Conservation (phyloP, 208 protist species). For the Novymonas esmeraldas region DNA sequence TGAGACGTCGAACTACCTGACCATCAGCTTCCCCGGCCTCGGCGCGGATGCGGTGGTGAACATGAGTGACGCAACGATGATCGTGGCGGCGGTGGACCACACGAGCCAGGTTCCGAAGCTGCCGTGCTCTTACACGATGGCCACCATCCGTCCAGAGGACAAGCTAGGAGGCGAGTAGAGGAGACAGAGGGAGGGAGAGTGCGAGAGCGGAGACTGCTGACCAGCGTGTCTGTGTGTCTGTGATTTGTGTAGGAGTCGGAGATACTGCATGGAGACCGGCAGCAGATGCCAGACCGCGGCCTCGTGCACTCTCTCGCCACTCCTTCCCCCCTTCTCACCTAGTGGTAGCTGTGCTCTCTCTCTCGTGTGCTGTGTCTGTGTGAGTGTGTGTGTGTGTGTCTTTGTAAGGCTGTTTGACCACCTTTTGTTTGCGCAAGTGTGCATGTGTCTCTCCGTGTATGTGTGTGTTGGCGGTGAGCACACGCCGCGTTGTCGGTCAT, state of each 20-base stretch:
- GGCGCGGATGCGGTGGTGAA: constrained; percentile 16
- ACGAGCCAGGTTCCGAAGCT: constrained; percentile 15
- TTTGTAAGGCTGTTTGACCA: too few relatives aligned
- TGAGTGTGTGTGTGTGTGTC: too few relatives aligned
- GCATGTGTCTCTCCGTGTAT: too few relatives aligned
- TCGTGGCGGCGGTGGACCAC: constrained; percentile 29
- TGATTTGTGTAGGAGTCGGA: too few relatives aligned
- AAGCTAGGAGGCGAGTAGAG: constrained; percentile 24
- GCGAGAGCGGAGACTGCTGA: not conserved
- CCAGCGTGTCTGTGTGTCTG: not conserved
- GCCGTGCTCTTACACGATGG: constrained; percentile 21
- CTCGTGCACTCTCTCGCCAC: too few relatives aligned
- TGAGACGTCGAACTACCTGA: constrained; percentile 24
- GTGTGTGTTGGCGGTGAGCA: not conserved
- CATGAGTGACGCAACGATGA: constrained; percentile 20
- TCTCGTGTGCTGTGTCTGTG: too few relatives aligned
- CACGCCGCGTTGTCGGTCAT: constrained; percentile 1
- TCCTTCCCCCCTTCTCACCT: too few relatives aligned
- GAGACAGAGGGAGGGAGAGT: too few relatives aligned
- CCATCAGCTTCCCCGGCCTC: constrained; percentile 25
- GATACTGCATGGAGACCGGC: too few relatives aligned
- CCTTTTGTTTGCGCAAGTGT: too few relatives aligned
- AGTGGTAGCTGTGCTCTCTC: too few relatives aligned
- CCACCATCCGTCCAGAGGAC: constrained; percentile 27
- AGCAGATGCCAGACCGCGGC: too few relatives aligned